phyloP scores from a whole-genome alignment of 176 grass and related monocot genomes.

The Avena insularis region DNA sequence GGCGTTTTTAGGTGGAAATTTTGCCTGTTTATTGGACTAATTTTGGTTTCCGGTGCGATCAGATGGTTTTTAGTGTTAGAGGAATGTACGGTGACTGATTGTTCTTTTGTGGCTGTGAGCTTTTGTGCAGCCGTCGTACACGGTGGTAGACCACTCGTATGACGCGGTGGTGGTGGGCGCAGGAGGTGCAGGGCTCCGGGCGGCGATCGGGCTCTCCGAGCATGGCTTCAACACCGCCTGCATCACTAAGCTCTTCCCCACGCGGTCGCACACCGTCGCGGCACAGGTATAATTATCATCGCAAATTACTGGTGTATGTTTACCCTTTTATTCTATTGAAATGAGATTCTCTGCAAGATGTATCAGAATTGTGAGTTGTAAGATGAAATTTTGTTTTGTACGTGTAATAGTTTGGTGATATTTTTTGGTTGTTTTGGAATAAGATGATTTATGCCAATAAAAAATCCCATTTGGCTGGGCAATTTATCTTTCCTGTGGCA shows the following conservation, averaged over 20 bases:
- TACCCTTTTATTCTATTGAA: background rate
- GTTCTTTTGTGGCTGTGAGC: conserved; percentile 27
- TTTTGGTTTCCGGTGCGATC: background rate
- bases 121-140: conserved; percentile 67
- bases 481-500: background rate
- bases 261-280: conserved; percentile 90
- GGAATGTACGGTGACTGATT: conserved; percentile 18
- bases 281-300: conserved; percentile 65
- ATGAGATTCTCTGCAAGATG: background rate
- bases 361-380: conserved; percentile 8
- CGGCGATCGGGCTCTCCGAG: conserved; percentile 93
- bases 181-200: conserved; percentile 87
- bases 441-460: background rate
- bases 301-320: background rate
- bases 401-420: background rate
- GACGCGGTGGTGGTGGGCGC: conserved; percentile 96
- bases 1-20: background rate
- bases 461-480: background rate
- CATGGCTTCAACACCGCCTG: conserved; percentile 98
- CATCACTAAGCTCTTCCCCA: conserved; percentile 99
- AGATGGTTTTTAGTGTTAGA: background rate
- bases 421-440: background rate
- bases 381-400: background rate
- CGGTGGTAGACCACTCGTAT: conserved; percentile 92
- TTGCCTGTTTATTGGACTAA: background rate